A percentile compares a stretch with the other conserved stretches of the same genome.
Conservation (phyloP, 805 yeast genomes). For the Clavispora phyllophila region DNA sequence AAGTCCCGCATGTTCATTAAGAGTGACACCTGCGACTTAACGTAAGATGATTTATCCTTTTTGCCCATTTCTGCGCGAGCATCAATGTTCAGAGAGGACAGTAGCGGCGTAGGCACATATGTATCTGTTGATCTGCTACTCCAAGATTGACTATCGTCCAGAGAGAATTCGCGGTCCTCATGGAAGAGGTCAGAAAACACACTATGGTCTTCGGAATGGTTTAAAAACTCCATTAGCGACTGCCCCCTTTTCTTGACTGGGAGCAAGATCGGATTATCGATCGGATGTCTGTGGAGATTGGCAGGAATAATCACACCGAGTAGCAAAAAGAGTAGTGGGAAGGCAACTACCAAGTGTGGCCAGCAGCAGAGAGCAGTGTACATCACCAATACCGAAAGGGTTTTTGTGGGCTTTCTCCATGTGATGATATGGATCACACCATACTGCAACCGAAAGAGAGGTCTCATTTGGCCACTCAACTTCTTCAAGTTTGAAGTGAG, state of each 20-base stretch:
- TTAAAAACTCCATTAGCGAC: slow-evolving; percentile 42
- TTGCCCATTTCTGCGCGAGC: slow-evolving; percentile 4
- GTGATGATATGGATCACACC: slow-evolving; percentile 54
- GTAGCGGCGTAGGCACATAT: neutral
- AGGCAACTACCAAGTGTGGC: slow-evolving; percentile 61
- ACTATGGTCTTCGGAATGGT: slow-evolving; percentile 26
- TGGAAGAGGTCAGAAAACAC: slow-evolving; percentile 29
- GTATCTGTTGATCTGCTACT: neutral
- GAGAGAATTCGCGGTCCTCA: slow-evolving; percentile 4
- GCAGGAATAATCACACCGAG: slow-evolving; percentile 65
- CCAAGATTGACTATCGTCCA: neutral
- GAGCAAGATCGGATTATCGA: slow-evolving; percentile 39
- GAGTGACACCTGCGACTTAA: slow-evolving; percentile 37
- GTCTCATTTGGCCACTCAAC: slow-evolving; percentile 51
- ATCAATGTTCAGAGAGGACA: neutral
- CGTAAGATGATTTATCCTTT: slow-evolving; percentile 15
- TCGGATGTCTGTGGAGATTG: slow-evolving; percentile 64
- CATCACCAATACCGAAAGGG: slow-evolving; percentile 52
- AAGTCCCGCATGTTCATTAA: slow-evolving; percentile 66
- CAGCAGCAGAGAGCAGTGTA: slow-evolving; percentile 66
- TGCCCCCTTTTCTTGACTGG: slow-evolving; percentile 49
- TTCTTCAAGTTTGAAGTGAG: slow-evolving; percentile 55
- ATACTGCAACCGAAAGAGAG: slow-evolving; percentile 57
- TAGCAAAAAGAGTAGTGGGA: slow-evolving; percentile 56
- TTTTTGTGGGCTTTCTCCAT: slow-evolving; percentile 74